These are phyloP conservation scores for Takashimella tepidaria DNA, from an alignment of 1,284 basidiomycete genomes.

Conservation along the genomic window DNA sequence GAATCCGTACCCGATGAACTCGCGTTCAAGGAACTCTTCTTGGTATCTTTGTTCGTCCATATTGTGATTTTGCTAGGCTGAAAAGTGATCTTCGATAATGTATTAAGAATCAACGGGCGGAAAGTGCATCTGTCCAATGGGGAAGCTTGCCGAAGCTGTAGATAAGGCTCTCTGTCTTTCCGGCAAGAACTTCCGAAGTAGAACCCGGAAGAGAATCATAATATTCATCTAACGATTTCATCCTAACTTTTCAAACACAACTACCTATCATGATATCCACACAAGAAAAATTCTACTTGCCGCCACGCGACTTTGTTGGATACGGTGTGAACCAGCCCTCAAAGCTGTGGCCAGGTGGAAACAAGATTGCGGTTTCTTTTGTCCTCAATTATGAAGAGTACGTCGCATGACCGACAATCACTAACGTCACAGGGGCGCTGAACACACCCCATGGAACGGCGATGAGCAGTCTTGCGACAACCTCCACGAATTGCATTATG, in stretches of 20 bases:
- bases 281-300: constrained; percentile 4
- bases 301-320: constrained; percentile 22
- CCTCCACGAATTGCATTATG: constrained; percentile 22
- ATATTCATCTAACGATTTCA: too few species aligned
- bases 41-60: constrained; percentile 7
- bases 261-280: too few species aligned
- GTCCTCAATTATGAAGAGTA: constrained; percentile 27
- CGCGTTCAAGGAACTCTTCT: constrained; percentile 24
- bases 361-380: constrained; percentile 24
- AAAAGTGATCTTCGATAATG: background rate
- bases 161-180: background rate
- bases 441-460: constrained; percentile 25
- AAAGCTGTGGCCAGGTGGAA: constrained; percentile 17
- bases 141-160: background rate
- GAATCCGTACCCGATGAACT: constrained; percentile 44
- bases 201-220: too few species aligned
- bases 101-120: background rate
- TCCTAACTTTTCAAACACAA: too few species aligned
- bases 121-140: too few species aligned
- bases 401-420: background rate
- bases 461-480: constrained; percentile 15
- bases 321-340: constrained; percentile 18
- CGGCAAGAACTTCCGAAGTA: background rate
- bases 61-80: background rate
- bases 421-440: constrained; percentile 13